These are phyloP conservation scores for Trichophyton benhamiae DNA, from an alignment of 2,329 filamentous ascomycete genomes.

Conservation along the genomic window DNA sequence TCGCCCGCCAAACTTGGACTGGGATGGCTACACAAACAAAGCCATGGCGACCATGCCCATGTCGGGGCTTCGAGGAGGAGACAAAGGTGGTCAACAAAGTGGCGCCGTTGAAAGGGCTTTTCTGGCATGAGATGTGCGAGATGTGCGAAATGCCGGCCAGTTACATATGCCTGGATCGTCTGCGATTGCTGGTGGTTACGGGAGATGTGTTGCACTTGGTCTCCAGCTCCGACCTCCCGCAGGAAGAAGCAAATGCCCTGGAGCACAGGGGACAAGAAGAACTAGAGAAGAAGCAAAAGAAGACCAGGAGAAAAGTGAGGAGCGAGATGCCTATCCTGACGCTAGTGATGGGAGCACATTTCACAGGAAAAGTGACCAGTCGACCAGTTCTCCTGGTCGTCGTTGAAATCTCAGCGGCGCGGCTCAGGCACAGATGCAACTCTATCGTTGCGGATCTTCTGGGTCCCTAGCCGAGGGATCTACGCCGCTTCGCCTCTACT, in stretches of 20 bases:
- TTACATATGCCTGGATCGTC: not conserved
- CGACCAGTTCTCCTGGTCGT: not conserved
- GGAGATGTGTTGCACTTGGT: too few relatives aligned
- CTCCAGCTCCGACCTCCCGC: not conserved
- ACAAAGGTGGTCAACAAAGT: not conserved
- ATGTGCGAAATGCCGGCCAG: too few relatives aligned
- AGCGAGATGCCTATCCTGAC: not conserved
- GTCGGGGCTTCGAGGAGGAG: not conserved
- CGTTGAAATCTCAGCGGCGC: not conserved
- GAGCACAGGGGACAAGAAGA: not conserved
- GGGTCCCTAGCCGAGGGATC: not conserved
- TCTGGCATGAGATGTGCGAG: not conserved
- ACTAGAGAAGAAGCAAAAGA: not conserved
- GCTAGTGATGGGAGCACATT: not conserved
- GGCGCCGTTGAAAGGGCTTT: not conserved
- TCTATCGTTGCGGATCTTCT: not conserved
- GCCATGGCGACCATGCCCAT: not conserved
- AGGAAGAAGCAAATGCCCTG: not conserved
- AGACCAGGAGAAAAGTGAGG: not conserved
- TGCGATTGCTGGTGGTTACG: not conserved
- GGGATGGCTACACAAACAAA: not conserved
- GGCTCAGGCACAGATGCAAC: constrained; percentile 2
- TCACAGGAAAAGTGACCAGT: constrained; percentile 1
- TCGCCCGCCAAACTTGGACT: not conserved
- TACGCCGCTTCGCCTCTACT: not conserved